These are phyloP conservation scores for Aspergillus hancockii DNA, from an alignment of 495 filamentous ascomycete species.

Conservation along the genomic window DNA sequence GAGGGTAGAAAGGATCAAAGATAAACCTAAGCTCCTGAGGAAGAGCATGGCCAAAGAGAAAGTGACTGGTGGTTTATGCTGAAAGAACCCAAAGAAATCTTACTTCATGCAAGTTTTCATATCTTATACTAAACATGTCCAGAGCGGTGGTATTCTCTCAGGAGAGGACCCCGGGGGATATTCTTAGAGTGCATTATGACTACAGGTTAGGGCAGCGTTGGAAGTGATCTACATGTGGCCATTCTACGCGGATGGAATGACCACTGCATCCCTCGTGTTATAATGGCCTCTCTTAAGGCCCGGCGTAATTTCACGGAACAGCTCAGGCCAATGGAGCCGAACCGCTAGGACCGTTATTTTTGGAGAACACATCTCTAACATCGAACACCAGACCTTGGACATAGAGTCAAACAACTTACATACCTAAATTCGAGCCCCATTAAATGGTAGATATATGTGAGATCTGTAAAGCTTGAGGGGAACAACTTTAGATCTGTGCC, in stretches of 20 bases:
- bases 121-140: neutral
- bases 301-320: neutral
- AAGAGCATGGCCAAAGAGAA: slow-evolving; percentile 21
- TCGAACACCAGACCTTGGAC: neutral
- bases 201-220: neutral
- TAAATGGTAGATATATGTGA: no score
- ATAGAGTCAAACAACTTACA: neutral
- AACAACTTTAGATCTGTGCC: no score
- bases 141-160: neutral
- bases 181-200: neutral
- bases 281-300: neutral
- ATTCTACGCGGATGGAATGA: neutral
- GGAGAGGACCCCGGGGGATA: neutral
- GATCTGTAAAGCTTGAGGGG: no score
- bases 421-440: no score
- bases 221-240: neutral
- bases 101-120: neutral
- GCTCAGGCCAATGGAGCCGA: neutral
- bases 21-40: slow-evolving; percentile 16
- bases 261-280: neutral
- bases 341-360: neutral
- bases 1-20: slow-evolving; percentile 19
- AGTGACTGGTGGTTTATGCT: neutral
- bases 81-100: neutral
- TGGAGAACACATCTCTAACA: neutral